Base-by-base conservation (phyloP, 2,329 filamentous ascomycete genomes). In the Sporothrix pseudoabietina region DNA sequence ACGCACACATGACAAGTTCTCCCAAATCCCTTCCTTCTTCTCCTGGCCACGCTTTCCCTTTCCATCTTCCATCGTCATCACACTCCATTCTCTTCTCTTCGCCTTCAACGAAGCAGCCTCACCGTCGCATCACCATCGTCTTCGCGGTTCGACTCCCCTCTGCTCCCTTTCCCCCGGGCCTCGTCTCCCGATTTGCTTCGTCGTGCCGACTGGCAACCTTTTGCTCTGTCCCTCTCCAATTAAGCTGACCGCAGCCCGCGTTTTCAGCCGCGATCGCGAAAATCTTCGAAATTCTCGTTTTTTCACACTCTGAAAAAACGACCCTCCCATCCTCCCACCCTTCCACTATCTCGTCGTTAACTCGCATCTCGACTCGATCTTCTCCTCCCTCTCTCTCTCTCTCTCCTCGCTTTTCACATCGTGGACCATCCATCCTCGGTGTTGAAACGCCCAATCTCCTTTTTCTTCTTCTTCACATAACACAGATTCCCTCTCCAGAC, bases 401-500 rank as follows among this genome's bases (percentile, higher is more conserved):
- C 26, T 26, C 26, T 26, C 59, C 55, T 22, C 71, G 59, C 63
- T 47, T 52, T 26, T 68, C 65, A 26, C 65, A 52, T 68, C 65
- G 39, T 52, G 65, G 47, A 68, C 14, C 14, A n/a, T 30, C 6
- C 2, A 16, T 66, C 61, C 61, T 66, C 61, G 61, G 61, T 52
- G 66, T 66, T 70, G 52, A 71, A 44, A 69, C 65, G 52, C 66
- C 68, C 65, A 9, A 55, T 12, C 16, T 69, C 35, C 47, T 39
- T 30, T 55, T 59, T 12, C 22, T 9, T 12, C 22, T 9, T 63
- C 61, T 61, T 30, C 26, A 9, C 22, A 55, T 26, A 26, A 30
- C 22, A 22, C 75, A 79, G 77, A 79, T 81, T 80, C 80, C 83
- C 81, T 81, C 80, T 80, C 83, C 81, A 55, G 66, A 70, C 82